Base-by-base conservation (phyloP, 768 basidiomycete species). In the Suillus plorans region DNA sequence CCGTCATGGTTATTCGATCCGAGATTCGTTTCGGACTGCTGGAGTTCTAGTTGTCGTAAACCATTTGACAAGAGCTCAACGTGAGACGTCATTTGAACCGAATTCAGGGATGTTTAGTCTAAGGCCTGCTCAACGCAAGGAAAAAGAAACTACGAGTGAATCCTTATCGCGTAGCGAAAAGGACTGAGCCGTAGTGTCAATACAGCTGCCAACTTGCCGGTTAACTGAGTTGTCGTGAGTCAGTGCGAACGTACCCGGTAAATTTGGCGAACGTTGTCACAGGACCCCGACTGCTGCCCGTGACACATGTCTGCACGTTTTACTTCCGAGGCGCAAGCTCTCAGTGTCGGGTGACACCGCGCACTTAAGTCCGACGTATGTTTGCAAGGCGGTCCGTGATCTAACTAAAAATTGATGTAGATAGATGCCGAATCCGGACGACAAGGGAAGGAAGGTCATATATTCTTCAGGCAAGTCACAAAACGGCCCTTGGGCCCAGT, bases 41-140 rank as follows among this genome's bases (percentile, higher is more conserved):
- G 67, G n/a, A 75, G 65, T 70, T 84, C 78, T 31, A 88, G 82
- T 63, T 80, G 78, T 59, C 80, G 79, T 60, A 88, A 78, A 67
- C 78, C 79, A 61, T 82, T 74, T 10, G 82, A 78, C 67, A 88
- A 77, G 44, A 77, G 74, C 36, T 79, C 74, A 63, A 76, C 68
- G 69, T 82, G 79, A 61, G 78, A 72, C 56, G 67, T 34, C 71
- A 70, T 77, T 64, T 67, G 67, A 62, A 67, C 45, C 67, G 61
- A 70, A 63, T 25, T 50, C 25, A 65, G 70, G 62, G 52, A 20
- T 53, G 52, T 34, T 12, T 2, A 53, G 53, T 31, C 31, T 31
- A 37, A 47, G 76, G 63, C 70, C 75, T 74, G 68, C 64, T 62
- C 61, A 34, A 39, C 47, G 61, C 49, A 31, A 49, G 53, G 59